These are phyloP conservation scores for Ambrosia hybrid DNA, from an alignment of 140 eudicot species.

Conservation along the genomic window DNA sequence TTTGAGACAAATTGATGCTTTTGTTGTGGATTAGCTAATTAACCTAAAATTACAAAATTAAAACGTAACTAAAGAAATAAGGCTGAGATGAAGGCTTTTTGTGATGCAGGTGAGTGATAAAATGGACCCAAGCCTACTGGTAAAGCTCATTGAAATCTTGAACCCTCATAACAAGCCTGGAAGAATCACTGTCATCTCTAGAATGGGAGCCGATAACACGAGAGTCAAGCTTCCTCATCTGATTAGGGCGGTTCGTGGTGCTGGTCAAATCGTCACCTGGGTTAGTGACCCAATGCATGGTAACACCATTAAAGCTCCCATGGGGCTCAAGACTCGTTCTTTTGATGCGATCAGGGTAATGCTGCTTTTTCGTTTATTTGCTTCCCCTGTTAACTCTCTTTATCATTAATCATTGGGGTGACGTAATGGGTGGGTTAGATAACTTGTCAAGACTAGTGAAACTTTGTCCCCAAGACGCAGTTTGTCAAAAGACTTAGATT, in stretches of 20 bases:
- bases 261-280: constrained; percentile 77
- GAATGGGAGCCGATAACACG: constrained; percentile 79
- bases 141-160: constrained; percentile 62
- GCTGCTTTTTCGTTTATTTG: background rate
- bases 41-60: background rate
- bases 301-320: constrained; percentile 71
- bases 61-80: background rate
- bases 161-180: constrained; percentile 70
- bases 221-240: constrained; percentile 69
- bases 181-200: constrained; percentile 58
- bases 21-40: background rate
- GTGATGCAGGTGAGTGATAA: constrained; percentile 60
- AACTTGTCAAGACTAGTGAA: no score
- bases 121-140: constrained; percentile 63
- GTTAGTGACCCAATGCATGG: constrained; percentile 84
- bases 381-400: no score
- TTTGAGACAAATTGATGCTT: no score
- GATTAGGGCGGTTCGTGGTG: constrained; percentile 62
- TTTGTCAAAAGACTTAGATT: no score
- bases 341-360: constrained; percentile 69
- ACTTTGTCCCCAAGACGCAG: no score
- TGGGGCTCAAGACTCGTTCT: constrained; percentile 70
- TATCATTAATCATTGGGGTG: no score
- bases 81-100: constrained; percentile 3
- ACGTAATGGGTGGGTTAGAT: no score